Evolutionary conservation across 768 basidiomycete species (phyloP).

Genomic region (Mycena latifolia): DNA sequence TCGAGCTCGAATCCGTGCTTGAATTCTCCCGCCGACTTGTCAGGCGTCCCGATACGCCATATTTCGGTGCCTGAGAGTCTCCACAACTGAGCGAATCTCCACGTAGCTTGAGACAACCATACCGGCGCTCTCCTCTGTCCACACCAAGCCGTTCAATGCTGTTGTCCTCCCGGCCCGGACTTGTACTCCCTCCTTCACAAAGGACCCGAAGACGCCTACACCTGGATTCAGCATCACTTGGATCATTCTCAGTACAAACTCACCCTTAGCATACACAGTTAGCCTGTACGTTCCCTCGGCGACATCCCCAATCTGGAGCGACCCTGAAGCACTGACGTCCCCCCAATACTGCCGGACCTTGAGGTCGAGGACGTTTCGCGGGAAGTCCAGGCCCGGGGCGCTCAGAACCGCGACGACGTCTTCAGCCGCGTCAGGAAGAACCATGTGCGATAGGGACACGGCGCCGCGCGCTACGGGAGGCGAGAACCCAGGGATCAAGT

Average conservation of each 20-base stretch:
- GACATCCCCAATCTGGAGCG: slow-evolving; percentile 8
- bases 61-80: slow-evolving; percentile 12
- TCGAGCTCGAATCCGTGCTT: slow-evolving; percentile 27
- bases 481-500: slow-evolving; percentile 12
- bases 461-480: slow-evolving; percentile 22
- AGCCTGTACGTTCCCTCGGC: slow-evolving; percentile 21
- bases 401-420: slow-evolving; percentile 22
- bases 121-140: slow-evolving; percentile 27
- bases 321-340: slow-evolving; percentile 3
- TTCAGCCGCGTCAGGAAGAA: slow-evolving; percentile 2
- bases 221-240: not conserved
- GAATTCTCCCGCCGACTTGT: slow-evolving; percentile 24
- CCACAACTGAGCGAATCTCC: not conserved
- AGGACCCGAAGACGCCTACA: slow-evolving; percentile 26
- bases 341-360: slow-evolving; percentile 28
- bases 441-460: slow-evolving; percentile 5
- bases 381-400: slow-evolving; percentile 19
- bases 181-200: slow-evolving; percentile 16
- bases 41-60: slow-evolving; percentile 26
- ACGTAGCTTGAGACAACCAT: not conserved
- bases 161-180: slow-evolving; percentile 20
- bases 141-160: not conserved
- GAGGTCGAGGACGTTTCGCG: slow-evolving; percentile 24
- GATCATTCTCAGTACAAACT: not conserved
- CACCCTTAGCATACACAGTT: slow-evolving; percentile 22